Evolutionary conservation across 768 basidiomycete genomes (phyloP), one percentile per base, ranked within the genome.

Genomic region (Trametes meyenii): DNA sequence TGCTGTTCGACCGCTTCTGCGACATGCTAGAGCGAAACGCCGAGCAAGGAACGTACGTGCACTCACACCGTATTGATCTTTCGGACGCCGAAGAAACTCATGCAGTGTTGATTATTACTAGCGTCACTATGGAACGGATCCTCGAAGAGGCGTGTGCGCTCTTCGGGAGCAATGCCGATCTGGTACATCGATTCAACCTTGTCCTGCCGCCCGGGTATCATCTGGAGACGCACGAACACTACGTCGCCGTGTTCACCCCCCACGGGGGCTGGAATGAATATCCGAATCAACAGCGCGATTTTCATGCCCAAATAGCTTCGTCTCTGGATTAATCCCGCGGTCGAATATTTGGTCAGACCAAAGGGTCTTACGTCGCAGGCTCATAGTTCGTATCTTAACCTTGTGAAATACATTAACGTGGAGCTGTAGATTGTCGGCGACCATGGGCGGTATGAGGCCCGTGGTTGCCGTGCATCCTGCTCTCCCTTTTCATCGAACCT

Each of bases 181-280:
- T 56, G 46, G 53, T 53, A 24, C 46, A 42, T 12, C 16, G 10
- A 21, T 61, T 61, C 52, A 61, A 61, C 26, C 35, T 26, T 5
- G 35, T 54, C 17, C 39, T 61, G 1, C 60, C 60, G 10, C 52
- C 60, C 2, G 60, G 60, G 24, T 61, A 49, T 19, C 39, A 48
- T 2, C 13, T 61, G 52, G 60, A 61, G 60, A 48, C 60, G 2
- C 39, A 35, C 52, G 8, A 6, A 40, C 24, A 29, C 26, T 61
- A 61, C 24, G 45, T 61, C 19, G 51, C 53, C 24, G 53, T 61
- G 16, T 55, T 61, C 21, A 43, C 29, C 17, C 46, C 46, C 5
- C 13, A 23, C 16, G 40, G 38, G 14, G 53, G 60, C 0, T 61
- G 60, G 60, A 49, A 36, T 5, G 35, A 46, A 24, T 44, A 42